Evolutionary conservation across 352 stramenopile species (phyloP).

Genomic region (Pythium monospermum): DNA sequence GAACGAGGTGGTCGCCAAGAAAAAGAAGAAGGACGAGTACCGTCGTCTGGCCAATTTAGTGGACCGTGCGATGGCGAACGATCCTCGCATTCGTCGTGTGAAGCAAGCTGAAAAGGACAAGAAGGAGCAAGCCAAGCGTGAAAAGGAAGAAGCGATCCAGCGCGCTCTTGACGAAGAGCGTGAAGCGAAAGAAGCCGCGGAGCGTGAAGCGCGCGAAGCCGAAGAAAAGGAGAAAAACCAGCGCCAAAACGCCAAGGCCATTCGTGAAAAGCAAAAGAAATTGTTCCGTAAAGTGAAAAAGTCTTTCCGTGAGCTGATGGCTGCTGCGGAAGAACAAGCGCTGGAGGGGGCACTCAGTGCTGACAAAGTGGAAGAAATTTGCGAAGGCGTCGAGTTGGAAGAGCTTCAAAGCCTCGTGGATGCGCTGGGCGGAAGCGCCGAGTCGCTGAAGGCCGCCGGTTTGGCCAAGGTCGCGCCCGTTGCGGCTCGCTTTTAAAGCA

Average conservation of each 20-base stretch:
- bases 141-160: slow-evolving; percentile 73
- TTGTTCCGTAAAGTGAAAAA: slow-evolving; percentile 82
- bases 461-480: slow-evolving; percentile 45
- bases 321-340: slow-evolving; percentile 48
- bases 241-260: slow-evolving; percentile 67
- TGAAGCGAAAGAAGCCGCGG: slow-evolving; percentile 50
- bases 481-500: slow-evolving; percentile 20
- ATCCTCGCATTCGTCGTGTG: slow-evolving; percentile 74
- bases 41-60: slow-evolving; percentile 72
- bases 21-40: slow-evolving; percentile 89
- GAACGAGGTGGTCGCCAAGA: slow-evolving; percentile 80
- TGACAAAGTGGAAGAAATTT: slow-evolving; percentile 73
- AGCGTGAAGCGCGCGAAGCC: slow-evolving; percentile 35
- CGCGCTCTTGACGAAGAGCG: slow-evolving; percentile 65
- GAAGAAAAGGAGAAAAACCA: slow-evolving; percentile 67
- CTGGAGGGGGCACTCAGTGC: slow-evolving; percentile 57
- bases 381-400: slow-evolving; percentile 67
- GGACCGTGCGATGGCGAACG: slow-evolving; percentile 65
- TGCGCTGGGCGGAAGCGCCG: slow-evolving; percentile 41
- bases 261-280: slow-evolving; percentile 85
- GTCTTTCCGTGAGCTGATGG: slow-evolving; percentile 75
- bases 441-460: slow-evolving; percentile 51
- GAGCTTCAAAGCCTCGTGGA: slow-evolving; percentile 59
- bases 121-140: slow-evolving; percentile 63
- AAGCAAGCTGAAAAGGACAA: slow-evolving; percentile 85